Evolutionary conservation across 2,329 filamentous ascomycete genomes (phyloP).

Genomic region (Fusarium proliferatum): DNA sequence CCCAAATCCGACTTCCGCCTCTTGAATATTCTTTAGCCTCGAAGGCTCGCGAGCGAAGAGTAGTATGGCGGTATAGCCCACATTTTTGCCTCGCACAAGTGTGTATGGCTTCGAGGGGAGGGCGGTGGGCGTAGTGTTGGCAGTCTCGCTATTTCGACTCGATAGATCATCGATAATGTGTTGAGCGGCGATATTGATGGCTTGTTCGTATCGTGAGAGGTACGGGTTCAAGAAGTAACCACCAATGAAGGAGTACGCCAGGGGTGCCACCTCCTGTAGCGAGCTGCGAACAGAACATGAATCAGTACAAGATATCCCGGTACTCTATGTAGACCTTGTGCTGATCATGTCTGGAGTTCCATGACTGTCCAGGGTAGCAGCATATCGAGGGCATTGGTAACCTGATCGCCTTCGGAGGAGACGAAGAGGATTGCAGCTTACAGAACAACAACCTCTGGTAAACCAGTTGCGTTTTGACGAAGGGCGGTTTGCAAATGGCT

Average conservation of each 20-base stretch:
- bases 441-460: conserved; percentile 69
- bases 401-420: conserved; percentile 7
- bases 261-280: conserved; percentile 90
- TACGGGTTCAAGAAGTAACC: conserved; percentile 82
- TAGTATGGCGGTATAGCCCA: conserved; percentile 91
- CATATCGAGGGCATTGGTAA: conserved; percentile 5
- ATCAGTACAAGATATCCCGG: conserved; percentile 34
- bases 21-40: conserved; percentile 73
- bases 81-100: conserved; percentile 76
- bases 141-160: conserved; percentile 5
- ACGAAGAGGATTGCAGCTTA: conserved; percentile 53
- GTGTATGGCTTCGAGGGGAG: conserved; percentile 66
- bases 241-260: conserved; percentile 86
- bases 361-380: conserved; percentile 19
- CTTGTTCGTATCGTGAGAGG: conserved; percentile 75
- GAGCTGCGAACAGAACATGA: conserved; percentile 61
- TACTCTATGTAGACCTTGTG: conserved; percentile 1
- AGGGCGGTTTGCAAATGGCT: conserved; percentile 74
- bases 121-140: conserved; percentile 18
- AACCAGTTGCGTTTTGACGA: conserved; percentile 55
- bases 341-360: conserved; percentile 2
- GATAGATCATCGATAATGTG: conserved; percentile 20
- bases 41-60: conserved; percentile 78
- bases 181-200: conserved; percentile 72
- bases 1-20: conserved; percentile 87